Evolutionary conservation across 257 asterid species (phyloP), one percentile per base, ranked within the genome.

Genomic region (Parsonsia alboflavescens): DNA sequence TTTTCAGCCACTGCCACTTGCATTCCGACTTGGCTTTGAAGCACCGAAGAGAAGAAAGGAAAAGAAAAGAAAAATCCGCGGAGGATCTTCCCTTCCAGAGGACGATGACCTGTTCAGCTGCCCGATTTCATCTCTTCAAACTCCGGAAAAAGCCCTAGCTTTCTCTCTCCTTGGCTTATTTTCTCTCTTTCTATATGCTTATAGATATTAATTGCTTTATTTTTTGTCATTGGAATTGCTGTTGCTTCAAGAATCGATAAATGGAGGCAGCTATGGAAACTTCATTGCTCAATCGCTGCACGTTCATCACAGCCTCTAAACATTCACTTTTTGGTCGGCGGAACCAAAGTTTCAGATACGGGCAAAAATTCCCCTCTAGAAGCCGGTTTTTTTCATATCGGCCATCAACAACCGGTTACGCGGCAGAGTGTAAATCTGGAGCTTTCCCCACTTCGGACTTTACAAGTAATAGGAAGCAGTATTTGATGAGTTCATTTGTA

Each of bases 221-320:
- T 28, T 30, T 11, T 54, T 42, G 44, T 33, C 0, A 1, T 19
- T 45, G 8, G 17, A 3, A 54, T 45, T 50, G 3, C 24, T 24
- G 28, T 80, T 46, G 11, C 76, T 71, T 33, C 17, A 41, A 41
- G 50, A 53, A 41, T 36, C 73, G 77, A 70, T 82, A 91, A 10
- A 16, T 93, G 97, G 91, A 82, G 26, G 88, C 89, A 57, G 84
- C 86, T n/a, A 79, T 84, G 42, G 88, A 84, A 73, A 59, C 73
- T 81, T 44, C 88, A 72, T 54, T 82, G 42, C 54, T 82, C 66
- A 71, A 73, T 44, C 85, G 85, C 39, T 42, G 81, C 50, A 57
- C 85, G 53, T 68, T 82, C 52, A 41, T 75, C 19, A 44, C 77
- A 46, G 36, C 49, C 30, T 75, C 85, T 10, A 86, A 56, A 50